Base-by-base conservation (phyloP, 2,329 filamentous ascomycete genomes). In the Capronia coronata region DNA sequence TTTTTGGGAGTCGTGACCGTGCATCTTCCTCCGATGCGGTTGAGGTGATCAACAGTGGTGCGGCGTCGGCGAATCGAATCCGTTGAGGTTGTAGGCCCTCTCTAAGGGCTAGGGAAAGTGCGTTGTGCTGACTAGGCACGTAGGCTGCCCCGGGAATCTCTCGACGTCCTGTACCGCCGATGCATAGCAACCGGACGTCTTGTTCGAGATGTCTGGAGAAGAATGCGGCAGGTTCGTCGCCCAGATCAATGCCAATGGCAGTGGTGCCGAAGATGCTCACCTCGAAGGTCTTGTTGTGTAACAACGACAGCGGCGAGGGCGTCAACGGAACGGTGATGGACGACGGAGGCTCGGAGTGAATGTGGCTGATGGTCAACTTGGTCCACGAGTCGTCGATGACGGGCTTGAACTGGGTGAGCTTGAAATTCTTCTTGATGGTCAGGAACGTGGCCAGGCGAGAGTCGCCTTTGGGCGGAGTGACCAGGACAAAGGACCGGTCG, bases 141-240 rank as follows among this genome's bases (percentile, higher is more conserved):
- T 59, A 59, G 29, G 56, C 56, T 22, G 56, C 54, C n/a, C 56
- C 56, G 13, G 56, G 56, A 39, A 59, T 59, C 43, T 59, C 56
- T 18, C 56, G 56, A 48, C 56, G 54, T 14, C 56, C 56, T 2
- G 51, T 59, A 9, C 56, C 56, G 19, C 56, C 56, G 22, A 59
- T 59, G 19, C 47, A 51, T n/a, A 59, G 42, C 19, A 59, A 42
- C 1, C 56, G 51, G 8, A 57, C 55, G 29, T 59, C 52, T 41
- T 56, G 53, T 13, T 49, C 32, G 19, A 59, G 48, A 38, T 57
- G 56, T 22, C 49, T 55, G 19, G 56, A 57, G 34, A 59, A 59
- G 47, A 57, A 59, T 6, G 47, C 48, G 2, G 54, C 54, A 3
- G 51, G 34, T 21, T 57, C 54, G 11, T 59, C 56, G 9, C 56